phyloP scores from a whole-genome alignment of 768 basidiomycete species.

The Tricholoma saponaceum region DNA sequence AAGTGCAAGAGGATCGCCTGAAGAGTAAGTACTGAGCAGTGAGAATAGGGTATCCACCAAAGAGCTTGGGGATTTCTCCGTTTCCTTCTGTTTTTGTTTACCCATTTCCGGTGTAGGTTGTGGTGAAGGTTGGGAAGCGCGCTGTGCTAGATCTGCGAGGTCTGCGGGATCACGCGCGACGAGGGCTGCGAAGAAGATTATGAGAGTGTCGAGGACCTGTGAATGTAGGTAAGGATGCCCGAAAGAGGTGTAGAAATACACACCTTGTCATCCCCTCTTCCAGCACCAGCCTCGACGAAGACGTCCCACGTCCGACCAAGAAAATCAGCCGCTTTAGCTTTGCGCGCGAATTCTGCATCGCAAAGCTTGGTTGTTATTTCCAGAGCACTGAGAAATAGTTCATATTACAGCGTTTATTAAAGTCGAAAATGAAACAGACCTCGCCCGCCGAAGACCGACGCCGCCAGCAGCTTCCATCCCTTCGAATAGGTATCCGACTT shows the following conservation, averaged over 20 bases:
- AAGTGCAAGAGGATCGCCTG: conserved; percentile 47
- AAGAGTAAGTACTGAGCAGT: conserved; percentile 26
- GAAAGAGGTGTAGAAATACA: not conserved
- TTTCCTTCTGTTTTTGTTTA: conserved; percentile 3
- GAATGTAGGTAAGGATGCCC: not conserved
- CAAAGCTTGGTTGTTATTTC: conserved; percentile 76
- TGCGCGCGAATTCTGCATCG: conserved; percentile 70
- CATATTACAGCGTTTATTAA: not conserved
- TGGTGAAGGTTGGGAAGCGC: conserved; percentile 13
- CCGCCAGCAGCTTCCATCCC: conserved; percentile 56
- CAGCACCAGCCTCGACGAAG: conserved; percentile 54
- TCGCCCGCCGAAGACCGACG: conserved; percentile 59
- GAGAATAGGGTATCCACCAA: conserved; percentile 41
- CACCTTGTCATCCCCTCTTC: conserved; percentile 53
- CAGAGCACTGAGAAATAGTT: conserved; percentile 47
- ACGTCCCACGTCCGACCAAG: conserved; percentile 65
- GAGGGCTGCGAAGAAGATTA: conserved; percentile 59
- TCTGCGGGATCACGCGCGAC: conserved; percentile 56
- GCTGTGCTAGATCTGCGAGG: conserved; percentile 49
- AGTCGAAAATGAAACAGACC: conserved; percentile 34
- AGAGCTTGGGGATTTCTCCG: conserved; percentile 10
- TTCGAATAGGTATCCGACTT: conserved; percentile 83
- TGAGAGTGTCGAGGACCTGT: conserved; percentile 62
- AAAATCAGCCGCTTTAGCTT: conserved; percentile 76
- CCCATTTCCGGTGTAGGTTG: conserved; percentile 9